Base-by-base conservation (phyloP, 805 yeast species). In the Monosporozyma siamensis region DNA sequence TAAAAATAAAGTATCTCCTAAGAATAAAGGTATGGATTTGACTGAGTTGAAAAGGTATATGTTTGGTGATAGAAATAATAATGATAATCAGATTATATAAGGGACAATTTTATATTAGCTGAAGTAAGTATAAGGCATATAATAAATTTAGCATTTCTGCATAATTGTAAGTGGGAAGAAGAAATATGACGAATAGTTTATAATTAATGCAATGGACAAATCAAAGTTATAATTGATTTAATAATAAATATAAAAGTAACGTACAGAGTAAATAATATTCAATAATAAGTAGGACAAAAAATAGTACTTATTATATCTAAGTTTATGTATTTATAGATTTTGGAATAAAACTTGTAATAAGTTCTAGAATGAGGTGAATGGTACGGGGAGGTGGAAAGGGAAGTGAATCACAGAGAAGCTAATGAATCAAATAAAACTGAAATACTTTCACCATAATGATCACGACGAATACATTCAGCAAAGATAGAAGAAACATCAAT, bases 391-490 rank as follows among this genome's bases (percentile, higher is more conserved):
- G 35, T n/a, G n/a, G n/a, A n/a, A 8, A 30, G 12, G 10, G 12
- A 15, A 15, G 20, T n/a, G 21, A 17, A 17, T 46, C 55, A 64
- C 41, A 63, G 50, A 32, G 65, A 75, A 38, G 89, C 83, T 50
- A 88, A 72, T 39, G 94, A 87, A 64, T 89, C 95, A 62, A 90
- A 89, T 54, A 89, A 69, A 17, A 89, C 95, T 32, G 95, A 85
- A 48, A 90, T 89, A 54, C 94, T 82, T 69, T 90, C 97, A 63
- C 98, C 99, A 56, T 90, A 89, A 64, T 92, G 99, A 61, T 92
- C 96, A 70, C 99, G 83, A 69, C 99, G 81, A 48, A 92, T 90
- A 66, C 97, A 92, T 70, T 92, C 99, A 27, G 97, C 97, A 59
- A 92, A 84, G 42, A 92, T 88, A 15, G 95, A 83, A 47, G 96